These are phyloP conservation scores for Boletellus ananas DNA, from an alignment of 768 basidiomycete species.

Conservation along the genomic window DNA sequence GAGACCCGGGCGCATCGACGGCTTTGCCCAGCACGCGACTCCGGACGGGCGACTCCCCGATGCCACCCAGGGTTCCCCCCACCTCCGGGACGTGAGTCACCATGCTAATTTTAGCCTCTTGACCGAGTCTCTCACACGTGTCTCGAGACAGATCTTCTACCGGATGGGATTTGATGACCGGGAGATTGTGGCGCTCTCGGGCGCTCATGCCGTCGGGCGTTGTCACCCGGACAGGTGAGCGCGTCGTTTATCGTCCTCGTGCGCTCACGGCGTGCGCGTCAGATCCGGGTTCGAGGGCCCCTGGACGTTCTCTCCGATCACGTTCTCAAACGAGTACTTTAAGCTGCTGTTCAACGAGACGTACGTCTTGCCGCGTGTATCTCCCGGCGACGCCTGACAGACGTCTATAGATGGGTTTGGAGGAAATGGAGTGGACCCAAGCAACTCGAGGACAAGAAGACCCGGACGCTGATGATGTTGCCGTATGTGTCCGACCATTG, in stretches of 20 bases:
- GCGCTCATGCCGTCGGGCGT: constrained; percentile 94
- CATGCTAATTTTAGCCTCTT: neutral
- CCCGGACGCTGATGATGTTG: constrained; percentile 89
- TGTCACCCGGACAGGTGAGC: constrained; percentile 78
- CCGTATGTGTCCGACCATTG: constrained; percentile 51
- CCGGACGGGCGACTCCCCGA: constrained; percentile 92
- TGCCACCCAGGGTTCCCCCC: constrained; percentile 76
- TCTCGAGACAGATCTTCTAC: constrained; percentile 52
- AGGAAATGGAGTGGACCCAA: constrained; percentile 93
- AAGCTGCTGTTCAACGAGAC: constrained; percentile 84
- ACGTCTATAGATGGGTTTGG: constrained; percentile 71
- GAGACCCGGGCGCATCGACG: constrained; percentile 92
- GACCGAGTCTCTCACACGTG: neutral
- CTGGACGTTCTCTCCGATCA: constrained; percentile 94
- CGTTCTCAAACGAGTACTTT: constrained; percentile 83
- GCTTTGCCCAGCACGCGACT: constrained; percentile 65
- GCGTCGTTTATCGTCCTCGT: neutral
- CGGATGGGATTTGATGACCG: constrained; percentile 93
- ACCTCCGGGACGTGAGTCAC: constrained; percentile 67
- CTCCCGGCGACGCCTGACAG: neutral
- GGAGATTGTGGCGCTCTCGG: constrained; percentile 93
- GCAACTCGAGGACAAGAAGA: constrained; percentile 91
- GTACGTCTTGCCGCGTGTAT: constrained; percentile 33
- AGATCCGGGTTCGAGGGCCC: constrained; percentile 83
- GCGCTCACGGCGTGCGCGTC: neutral